Evolutionary conservation across 768 basidiomycete genomes (phyloP).

Genomic region (Boletus fagicola): DNA sequence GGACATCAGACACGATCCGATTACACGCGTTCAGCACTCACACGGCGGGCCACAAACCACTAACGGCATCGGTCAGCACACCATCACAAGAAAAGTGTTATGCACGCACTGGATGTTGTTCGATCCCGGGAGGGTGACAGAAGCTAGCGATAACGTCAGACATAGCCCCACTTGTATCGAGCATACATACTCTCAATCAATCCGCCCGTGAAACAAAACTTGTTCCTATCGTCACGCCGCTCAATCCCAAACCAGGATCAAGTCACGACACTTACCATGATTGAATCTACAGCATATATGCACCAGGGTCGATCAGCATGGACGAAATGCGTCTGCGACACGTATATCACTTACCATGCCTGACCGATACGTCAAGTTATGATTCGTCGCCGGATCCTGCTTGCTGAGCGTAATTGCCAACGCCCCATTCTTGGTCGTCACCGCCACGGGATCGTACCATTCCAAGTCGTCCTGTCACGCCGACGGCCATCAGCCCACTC

Average conservation of each 20-base stretch:
- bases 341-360: constrained; percentile 32
- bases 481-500: constrained; percentile 8
- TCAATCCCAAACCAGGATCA: neutral
- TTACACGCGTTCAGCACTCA: constrained; percentile 15
- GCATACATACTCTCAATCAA: constrained; percentile 48
- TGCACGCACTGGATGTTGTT: constrained; percentile 36
- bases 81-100: neutral
- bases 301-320: constrained; percentile 27
- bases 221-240: constrained; percentile 41
- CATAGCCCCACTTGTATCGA: neutral
- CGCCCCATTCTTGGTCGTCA: constrained; percentile 51
- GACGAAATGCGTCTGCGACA: neutral
- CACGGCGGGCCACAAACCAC: constrained; percentile 50
- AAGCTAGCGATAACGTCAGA: constrained; percentile 25
- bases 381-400: constrained; percentile 40
- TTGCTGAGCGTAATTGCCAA: constrained; percentile 50
- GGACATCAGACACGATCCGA: constrained; percentile 6
- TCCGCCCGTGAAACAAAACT: constrained; percentile 82
- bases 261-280: constrained; percentile 23
- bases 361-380: constrained; percentile 46
- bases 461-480: constrained; percentile 41
- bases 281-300: constrained; percentile 24
- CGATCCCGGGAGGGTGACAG: constrained; percentile 42
- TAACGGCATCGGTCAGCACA: constrained; percentile 20
- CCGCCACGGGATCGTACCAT: constrained; percentile 56